Evolutionary conservation across 805 yeast genomes (phyloP), one percentile per base, ranked within the genome.

Genomic region (Hanseniaspora lindneri): DNA sequence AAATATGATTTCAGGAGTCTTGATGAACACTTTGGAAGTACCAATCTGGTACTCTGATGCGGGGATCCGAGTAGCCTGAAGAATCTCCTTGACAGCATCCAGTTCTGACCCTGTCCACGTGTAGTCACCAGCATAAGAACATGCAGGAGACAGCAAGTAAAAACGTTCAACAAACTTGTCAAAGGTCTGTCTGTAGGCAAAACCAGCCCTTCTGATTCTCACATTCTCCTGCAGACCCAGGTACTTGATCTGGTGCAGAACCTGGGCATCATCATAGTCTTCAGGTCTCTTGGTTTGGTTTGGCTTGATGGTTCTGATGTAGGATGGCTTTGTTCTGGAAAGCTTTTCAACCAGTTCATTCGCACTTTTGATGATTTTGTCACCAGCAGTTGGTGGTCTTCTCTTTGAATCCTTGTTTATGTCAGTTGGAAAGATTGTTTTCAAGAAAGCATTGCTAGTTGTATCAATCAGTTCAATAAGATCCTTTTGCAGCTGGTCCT

Each of bases 121-220:
- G 55, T 73, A 78, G 50, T 78, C 83, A 56, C 84, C 84, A 3
- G 98, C 98, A 65, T 92, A 92, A 5, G 96, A 92, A 29, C 96
- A 88, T 56, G 79, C 76, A 4, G 87, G 77, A 1, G 96, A 86
- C 41, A 92, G 69, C 46, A 92, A 67, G 62, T 86, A 89, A 62
- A 92, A 92, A 60, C 97, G 73, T 65, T 92, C 96, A 16, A 86
- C 96, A 60, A 92, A 92, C 64, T 88, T 88, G 52, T 92, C 96
- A 65, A 87, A 92, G 0, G 96, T 84, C 55, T 94, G 95, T 66
- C 98, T 80, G 60, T 88, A 92, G 1, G 98, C 98, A 65, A 92
- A 92, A 41, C 98, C 98, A 0, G 98, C 97, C 70, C 98, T 82
- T 72, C 98, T 79, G 56, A 92, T 92, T 54, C 97, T 77, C 44